Percentiles rank a stretch among this genome's conserved stretches.
Evolutionary conservation across 2,329 filamentous ascomycete species (phyloP).

Genomic region (Rugonectria rugulosa): DNA sequence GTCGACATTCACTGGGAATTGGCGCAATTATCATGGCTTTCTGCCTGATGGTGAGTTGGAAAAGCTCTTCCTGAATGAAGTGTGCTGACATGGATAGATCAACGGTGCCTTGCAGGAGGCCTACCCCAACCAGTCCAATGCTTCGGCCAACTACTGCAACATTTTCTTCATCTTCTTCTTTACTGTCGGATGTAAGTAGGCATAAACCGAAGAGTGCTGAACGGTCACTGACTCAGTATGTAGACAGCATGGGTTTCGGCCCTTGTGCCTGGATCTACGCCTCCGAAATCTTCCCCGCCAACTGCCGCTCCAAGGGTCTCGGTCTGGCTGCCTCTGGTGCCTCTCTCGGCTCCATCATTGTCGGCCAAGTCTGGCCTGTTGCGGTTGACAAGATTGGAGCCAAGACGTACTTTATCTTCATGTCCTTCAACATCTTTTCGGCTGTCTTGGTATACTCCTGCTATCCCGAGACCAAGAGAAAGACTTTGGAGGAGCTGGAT

Average conservation of each 20-base stretch:
- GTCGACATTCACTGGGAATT: constrained; percentile 55
- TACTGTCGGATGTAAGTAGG: constrained; percentile 54
- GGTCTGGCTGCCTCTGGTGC: constrained; percentile 63
- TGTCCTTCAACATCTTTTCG: constrained; percentile 30
- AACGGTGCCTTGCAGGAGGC: constrained; percentile 60
- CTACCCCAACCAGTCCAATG: constrained; percentile 59
- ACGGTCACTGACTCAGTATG: not conserved
- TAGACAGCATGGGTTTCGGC: constrained; percentile 62
- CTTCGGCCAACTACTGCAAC: constrained; percentile 57
- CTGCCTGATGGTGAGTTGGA: constrained; percentile 56
- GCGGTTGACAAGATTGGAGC: constrained; percentile 59
- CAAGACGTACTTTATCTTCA: constrained; percentile 64
- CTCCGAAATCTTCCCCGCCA: constrained; percentile 67
- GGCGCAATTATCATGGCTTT: constrained; percentile 62
- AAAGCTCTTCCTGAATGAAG: too few relatives aligned
- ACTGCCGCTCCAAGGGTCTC: constrained; percentile 62
- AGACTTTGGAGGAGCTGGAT: constrained; percentile 26
- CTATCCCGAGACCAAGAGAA: constrained; percentile 23
- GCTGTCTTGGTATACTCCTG: constrained; percentile 32
- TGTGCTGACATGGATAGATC: constrained; percentile 48
- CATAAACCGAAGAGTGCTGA: rapidly evolving
- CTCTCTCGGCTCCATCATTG: constrained; percentile 62
- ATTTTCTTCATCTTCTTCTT: constrained; percentile 66
- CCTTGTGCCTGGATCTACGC: constrained; percentile 66
- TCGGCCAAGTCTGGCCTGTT: constrained; percentile 63